These are phyloP conservation scores for Gracilaria caudata DNA, from an alignment of 23 red algal genomes.

Conservation along the genomic window DNA sequence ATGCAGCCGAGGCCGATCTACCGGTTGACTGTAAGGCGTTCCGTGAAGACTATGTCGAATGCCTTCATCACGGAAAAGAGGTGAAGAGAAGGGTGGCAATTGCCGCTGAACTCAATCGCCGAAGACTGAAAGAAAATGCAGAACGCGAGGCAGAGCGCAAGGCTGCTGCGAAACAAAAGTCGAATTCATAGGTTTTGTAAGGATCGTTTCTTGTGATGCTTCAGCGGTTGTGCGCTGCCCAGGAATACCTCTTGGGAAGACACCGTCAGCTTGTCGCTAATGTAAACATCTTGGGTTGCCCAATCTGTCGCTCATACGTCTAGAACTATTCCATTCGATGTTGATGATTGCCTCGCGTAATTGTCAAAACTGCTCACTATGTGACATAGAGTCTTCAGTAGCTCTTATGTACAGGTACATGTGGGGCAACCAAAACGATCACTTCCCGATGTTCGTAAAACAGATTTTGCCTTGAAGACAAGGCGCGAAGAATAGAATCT, in stretches of 20 bases:
- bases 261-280: neutral
- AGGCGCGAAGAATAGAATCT: too few species aligned
- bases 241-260: neutral
- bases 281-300: neutral
- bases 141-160: conserved; percentile 12
- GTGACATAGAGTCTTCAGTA: neutral
- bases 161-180: conserved; percentile 15
- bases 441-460: neutral
- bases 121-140: conserved; percentile 15
- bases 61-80: conserved; percentile 74
- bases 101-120: conserved; percentile 34
- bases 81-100: conserved; percentile 19
- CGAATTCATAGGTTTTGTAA: neutral
- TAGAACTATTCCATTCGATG: neutral
- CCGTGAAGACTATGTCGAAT: conserved; percentile 81
- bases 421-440: neutral
- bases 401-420: neutral
- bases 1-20: conserved; percentile 55
- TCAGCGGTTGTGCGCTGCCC: neutral
- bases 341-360: neutral
- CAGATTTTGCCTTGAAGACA: neutral
- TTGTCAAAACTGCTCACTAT: neutral
- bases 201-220: neutral
- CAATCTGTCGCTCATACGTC: neutral
- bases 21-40: conserved; percentile 47